Conservation (phyloP, 495 filamentous ascomycete genomes). For the Wilcoxina mikolae region DNA sequence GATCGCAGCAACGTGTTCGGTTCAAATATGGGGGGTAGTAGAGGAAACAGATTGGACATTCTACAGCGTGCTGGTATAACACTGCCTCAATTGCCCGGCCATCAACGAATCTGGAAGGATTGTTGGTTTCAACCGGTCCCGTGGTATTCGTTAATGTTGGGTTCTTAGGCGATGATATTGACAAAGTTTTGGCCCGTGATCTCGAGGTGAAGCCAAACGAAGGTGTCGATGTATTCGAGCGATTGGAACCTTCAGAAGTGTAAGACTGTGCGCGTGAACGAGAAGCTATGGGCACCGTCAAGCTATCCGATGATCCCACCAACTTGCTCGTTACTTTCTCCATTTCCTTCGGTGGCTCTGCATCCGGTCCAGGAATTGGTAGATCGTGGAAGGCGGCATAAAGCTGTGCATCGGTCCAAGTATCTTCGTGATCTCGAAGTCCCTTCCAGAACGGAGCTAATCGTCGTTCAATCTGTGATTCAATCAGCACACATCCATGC, state of each 20-base stretch:
- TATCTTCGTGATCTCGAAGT: slow-evolving; percentile 70
- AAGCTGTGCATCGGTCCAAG: slow-evolving; percentile 87
- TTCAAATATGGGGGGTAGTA: slow-evolving; percentile 96
- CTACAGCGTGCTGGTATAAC: slow-evolving; percentile 74
- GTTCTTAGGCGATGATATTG: slow-evolving; percentile 32
- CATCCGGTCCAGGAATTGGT: slow-evolving; percentile 68
- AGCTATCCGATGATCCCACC: slow-evolving; percentile 37
- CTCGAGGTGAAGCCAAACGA: slow-evolving; percentile 47
- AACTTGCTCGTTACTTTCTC: slow-evolving; percentile 8
- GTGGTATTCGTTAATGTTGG: slow-evolving; percentile 14
- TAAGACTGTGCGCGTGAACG: slow-evolving; percentile 51
- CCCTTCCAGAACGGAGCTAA: slow-evolving; percentile 93
- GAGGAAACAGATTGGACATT: slow-evolving; percentile 94
- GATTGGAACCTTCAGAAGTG: slow-evolving; percentile 49
- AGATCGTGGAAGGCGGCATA: slow-evolving; percentile 79
- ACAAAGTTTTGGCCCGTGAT: slow-evolving; percentile 66
- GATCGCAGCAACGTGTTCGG: slow-evolving; percentile 86
- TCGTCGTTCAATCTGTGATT: slow-evolving; percentile 68
- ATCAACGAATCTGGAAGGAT: slow-evolving; percentile 62
- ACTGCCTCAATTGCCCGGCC: slow-evolving; percentile 83
- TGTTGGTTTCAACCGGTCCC: slow-evolving; percentile 37
- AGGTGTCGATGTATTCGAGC: slow-evolving; percentile 36
- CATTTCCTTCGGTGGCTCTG: slow-evolving; percentile 47
- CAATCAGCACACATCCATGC: not conserved
- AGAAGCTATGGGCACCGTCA: slow-evolving; percentile 62